phyloP scores from a whole-genome alignment of 768 basidiomycete genomes.

The Russula vinacea region DNA sequence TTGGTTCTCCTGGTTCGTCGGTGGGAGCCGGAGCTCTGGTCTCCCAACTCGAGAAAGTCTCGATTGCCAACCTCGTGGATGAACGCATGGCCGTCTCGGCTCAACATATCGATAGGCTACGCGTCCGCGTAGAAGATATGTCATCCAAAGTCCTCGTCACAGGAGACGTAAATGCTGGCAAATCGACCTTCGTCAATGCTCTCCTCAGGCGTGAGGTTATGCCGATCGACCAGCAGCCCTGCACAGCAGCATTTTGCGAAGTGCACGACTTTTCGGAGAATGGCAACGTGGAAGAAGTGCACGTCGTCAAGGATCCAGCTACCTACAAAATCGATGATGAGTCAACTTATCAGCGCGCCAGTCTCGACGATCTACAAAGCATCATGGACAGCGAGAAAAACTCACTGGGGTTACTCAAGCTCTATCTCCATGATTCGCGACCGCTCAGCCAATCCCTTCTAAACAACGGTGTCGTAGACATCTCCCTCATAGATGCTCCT shows the following conservation, averaged over 20 bases:
- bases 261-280: slow-evolving; percentile 89
- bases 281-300: slow-evolving; percentile 76
- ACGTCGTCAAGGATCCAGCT: slow-evolving; percentile 66
- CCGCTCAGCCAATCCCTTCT: slow-evolving; percentile 78
- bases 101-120: slow-evolving; percentile 79
- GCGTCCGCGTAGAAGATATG: slow-evolving; percentile 82
- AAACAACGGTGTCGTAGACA: slow-evolving; percentile 94
- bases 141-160: slow-evolving; percentile 97
- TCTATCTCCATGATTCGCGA: slow-evolving; percentile 83
- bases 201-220: slow-evolving; percentile 86
- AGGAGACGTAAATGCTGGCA: slow-evolving; percentile 96
- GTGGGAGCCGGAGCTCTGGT: slow-evolving; percentile 71
- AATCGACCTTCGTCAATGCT: slow-evolving; percentile 97
- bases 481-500: slow-evolving; percentile 97
- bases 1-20: slow-evolving; percentile 68
- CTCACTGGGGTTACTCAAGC: slow-evolving; percentile 72
- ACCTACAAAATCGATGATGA: slow-evolving; percentile 69
- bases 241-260: slow-evolving; percentile 96
- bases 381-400: slow-evolving; percentile 74
- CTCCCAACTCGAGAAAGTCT: slow-evolving; percentile 86
- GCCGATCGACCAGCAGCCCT: slow-evolving; percentile 97
- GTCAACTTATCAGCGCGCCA: slow-evolving; percentile 68
- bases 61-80: slow-evolving; percentile 88
- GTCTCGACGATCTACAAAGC: slow-evolving; percentile 68
- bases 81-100: slow-evolving; percentile 74